A percentile compares a stretch with the other conserved stretches of the same genome.
phyloP scores from a whole-genome alignment of 768 basidiomycete genomes.

The Hydnomerulius pinastri region DNA sequence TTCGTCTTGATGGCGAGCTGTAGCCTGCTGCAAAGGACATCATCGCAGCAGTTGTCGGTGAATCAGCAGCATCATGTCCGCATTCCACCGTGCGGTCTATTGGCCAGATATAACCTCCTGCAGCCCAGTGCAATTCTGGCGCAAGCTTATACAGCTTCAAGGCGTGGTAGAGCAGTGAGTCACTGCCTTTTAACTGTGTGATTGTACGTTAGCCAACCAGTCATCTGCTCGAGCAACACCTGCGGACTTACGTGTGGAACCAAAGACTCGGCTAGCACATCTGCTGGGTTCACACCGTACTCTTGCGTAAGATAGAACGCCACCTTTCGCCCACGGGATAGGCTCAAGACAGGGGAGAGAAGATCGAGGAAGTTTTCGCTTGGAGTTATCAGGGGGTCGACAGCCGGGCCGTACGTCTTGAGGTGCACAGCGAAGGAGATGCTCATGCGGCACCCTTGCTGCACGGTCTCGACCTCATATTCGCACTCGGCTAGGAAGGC shows the following conservation, averaged over 20 bases:
- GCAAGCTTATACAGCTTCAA: slow-evolving; percentile 74
- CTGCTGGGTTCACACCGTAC: slow-evolving; percentile 70
- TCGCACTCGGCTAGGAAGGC: slow-evolving; percentile 77
- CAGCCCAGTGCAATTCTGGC: slow-evolving; percentile 78
- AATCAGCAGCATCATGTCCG: slow-evolving; percentile 43
- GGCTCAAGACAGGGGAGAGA: slow-evolving; percentile 69
- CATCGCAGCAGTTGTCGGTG: slow-evolving; percentile 21
- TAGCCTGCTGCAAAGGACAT: slow-evolving; percentile 26
- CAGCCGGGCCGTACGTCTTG: slow-evolving; percentile 63
- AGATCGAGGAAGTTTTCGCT: slow-evolving; percentile 75
- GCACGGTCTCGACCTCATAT: slow-evolving; percentile 70
- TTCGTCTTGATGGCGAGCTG: slow-evolving; percentile 22
- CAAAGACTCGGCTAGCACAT: slow-evolving; percentile 66
- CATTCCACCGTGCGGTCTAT: slow-evolving; percentile 69
- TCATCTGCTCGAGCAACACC: not conserved
- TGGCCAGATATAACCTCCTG: slow-evolving; percentile 83
- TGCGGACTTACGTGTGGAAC: slow-evolving; percentile 62
- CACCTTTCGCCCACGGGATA: slow-evolving; percentile 68
- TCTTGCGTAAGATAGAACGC: slow-evolving; percentile 72
- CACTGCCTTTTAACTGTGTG: slow-evolving; percentile 71
- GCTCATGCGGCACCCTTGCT: slow-evolving; percentile 67
- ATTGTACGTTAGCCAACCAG: not conserved
- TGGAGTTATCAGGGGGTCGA: slow-evolving; percentile 69
- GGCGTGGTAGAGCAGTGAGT: slow-evolving; percentile 74
- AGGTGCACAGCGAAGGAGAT: slow-evolving; percentile 74